phyloP scores from a whole-genome alignment of 2,329 filamentous ascomycete genomes.

The Zymoseptoria crescenta region DNA sequence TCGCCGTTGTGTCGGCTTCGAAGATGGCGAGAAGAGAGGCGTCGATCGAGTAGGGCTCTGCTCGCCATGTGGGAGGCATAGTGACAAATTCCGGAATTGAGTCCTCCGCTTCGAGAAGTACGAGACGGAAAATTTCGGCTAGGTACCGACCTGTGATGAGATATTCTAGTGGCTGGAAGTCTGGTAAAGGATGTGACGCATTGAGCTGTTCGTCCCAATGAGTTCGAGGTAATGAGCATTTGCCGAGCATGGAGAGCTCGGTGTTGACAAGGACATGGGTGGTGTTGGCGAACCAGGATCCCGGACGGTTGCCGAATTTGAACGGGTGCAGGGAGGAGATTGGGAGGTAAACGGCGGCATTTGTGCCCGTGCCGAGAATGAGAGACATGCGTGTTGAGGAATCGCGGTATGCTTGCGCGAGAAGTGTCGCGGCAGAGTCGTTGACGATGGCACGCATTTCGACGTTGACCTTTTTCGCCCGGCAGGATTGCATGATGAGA shows the following conservation, averaged over 20 bases:
- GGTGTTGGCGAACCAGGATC: conserved; percentile 49
- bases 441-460: conserved; percentile 57
- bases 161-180: conserved; percentile 60
- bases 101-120: conserved; percentile 52
- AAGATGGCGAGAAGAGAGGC: conserved; percentile 52
- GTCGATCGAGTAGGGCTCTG: conserved; percentile 52
- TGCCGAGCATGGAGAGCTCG: conserved; percentile 59
- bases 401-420: conserved; percentile 55
- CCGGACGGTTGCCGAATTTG: conserved; percentile 50
- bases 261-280: conserved; percentile 57
- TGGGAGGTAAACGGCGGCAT: conserved; percentile 56
- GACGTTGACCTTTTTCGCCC: conserved; percentile 47
- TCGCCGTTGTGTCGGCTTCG: conserved; percentile 40
- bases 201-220: conserved; percentile 57
- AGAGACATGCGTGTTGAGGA: conserved; percentile 54
- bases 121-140: conserved; percentile 55
- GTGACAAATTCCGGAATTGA: conserved; percentile 50
- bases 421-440: conserved; percentile 53
- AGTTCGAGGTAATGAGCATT: conserved; percentile 50
- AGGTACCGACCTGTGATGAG: conserved; percentile 57
- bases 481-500: conserved; percentile 52
- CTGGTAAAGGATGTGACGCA: conserved; percentile 47
- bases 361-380: conserved; percentile 58
- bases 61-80: conserved; percentile 45
- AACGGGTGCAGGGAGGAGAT: conserved; percentile 44